phyloP scores from a whole-genome alignment of 805 yeast genomes.

The Ascoidea tarda region DNA sequence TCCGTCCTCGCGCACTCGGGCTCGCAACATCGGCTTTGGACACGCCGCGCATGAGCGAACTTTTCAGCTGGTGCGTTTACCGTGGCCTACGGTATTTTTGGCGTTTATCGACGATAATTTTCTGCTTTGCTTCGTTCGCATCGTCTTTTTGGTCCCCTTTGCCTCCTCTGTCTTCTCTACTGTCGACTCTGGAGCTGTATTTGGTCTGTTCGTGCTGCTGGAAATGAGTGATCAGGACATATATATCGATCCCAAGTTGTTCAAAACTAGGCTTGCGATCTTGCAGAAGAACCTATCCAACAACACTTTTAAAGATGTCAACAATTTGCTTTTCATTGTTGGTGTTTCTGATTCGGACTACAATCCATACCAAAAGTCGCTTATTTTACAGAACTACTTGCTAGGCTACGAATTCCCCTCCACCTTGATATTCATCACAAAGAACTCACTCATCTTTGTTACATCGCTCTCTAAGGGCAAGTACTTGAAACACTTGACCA shows the following conservation, averaged over 20 bases:
- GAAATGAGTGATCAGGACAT: too few relatives aligned
- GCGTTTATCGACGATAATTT: too few relatives aligned
- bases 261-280: conserved; percentile 7
- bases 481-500: conserved; percentile 48
- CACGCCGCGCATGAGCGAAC: too few relatives aligned
- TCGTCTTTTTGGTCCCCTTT: too few relatives aligned
- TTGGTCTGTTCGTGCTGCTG: too few relatives aligned
- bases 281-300: conserved; percentile 21
- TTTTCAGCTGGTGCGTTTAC: too few relatives aligned
- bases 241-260: conserved; percentile 4
- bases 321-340: conserved; percentile 43
- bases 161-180: too few relatives aligned
- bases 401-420: conserved; percentile 95
- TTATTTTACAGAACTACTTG: conserved; percentile 81
- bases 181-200: too few relatives aligned
- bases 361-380: conserved; percentile 79
- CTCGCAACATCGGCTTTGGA: too few relatives aligned
- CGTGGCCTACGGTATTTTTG: too few relatives aligned
- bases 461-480: conserved; percentile 81
- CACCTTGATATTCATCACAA: conserved; percentile 55
- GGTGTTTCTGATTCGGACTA: conserved; percentile 82
- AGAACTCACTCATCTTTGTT: conserved; percentile 44
- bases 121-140: too few relatives aligned
- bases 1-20: too few relatives aligned
- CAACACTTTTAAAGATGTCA: conserved; percentile 24